Conservation (phyloP, 2,329 filamentous ascomycete genomes). For the Cordyceps javanica region DNA sequence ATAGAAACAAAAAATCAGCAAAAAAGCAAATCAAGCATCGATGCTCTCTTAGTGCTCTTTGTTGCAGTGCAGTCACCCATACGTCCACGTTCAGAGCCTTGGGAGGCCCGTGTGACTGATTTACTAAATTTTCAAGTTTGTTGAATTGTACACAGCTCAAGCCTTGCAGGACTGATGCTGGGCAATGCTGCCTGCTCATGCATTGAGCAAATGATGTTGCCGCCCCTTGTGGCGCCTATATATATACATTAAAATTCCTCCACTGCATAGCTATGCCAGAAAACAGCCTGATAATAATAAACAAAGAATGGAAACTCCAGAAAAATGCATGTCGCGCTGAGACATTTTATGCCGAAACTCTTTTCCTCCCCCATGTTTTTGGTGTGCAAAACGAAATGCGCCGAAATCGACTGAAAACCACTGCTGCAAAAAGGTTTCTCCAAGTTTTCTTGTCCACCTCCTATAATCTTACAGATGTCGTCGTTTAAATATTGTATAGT, state of each 20-base stretch:
- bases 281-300: not conserved
- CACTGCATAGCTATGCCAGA: not conserved
- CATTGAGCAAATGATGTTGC: not conserved
- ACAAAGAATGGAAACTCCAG: slow-evolving; percentile 5
- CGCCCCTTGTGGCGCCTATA: not conserved
- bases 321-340: slow-evolving; percentile 3
- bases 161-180: not conserved
- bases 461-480: not conserved
- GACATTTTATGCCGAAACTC: not conserved
- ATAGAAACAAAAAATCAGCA: not conserved
- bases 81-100: not conserved
- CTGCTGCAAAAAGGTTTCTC: not conserved
- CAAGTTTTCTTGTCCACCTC: not conserved
- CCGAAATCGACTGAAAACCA: not conserved
- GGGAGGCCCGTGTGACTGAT: not conserved
- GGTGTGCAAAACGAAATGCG: not conserved
- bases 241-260: slow-evolving; percentile 12
- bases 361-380: not conserved
- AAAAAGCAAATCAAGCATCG: slow-evolving; percentile 3
- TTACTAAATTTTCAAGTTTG: slow-evolving; percentile 16
- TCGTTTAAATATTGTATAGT: not conserved
- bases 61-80: not conserved
- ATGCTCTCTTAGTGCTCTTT: not conserved
- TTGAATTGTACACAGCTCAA: slow-evolving; percentile 17
- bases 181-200: not conserved